Evolutionary conservation across 495 filamentous ascomycete species (phyloP), one percentile per base, ranked within the genome.

Genomic region (Cercophora samala): DNA sequence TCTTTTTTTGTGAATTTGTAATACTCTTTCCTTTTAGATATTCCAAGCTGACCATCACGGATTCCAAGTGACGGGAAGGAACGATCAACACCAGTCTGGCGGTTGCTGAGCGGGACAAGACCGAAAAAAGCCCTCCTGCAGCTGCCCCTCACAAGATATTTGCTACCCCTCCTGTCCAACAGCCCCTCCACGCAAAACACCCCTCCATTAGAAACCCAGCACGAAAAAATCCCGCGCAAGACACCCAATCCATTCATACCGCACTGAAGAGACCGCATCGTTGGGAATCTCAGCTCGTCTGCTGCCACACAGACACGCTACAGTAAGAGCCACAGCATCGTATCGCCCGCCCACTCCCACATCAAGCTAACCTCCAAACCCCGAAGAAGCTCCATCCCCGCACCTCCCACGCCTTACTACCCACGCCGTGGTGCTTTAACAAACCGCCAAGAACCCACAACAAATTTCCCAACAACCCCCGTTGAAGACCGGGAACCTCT

Each of bases 141-240:
- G 37, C 37, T 46, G 37, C 37, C 37, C 37, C 37, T 46, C 37
- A 29, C 37, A 46, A 46, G 11, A 17, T 9, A 46, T 46, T 46
- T 51, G 15, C 59, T 63, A 63, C 60, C 60, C 60, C 60, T 58
- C 65, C 65, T 24, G 19, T n/a, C 65, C 32, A 55, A 26, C 24
- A 54, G 42, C 56, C 64, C 64, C 52, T 58, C 15, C 64, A 60
- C 53, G 53, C 3, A 8, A 9, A 23, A 56, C 9, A 2, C 53
- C 53, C 53, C 53, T 56, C 53, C 19, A 56, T 56, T 23, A 56
- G 53, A 56, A 56, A 56, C 9, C 15, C 52, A 15, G 19, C 24
- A 60, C 21, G 17, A 23, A 67, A 60, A 67, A 67, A 56, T 59
- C 53, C 65, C 60, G 52, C 60, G 42, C 53, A 63, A 66, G 9